Evolutionary conservation across 257 asterid genomes (phyloP), one percentile per base, ranked within the genome.

Genomic region (Nicotiana noctiflora): DNA sequence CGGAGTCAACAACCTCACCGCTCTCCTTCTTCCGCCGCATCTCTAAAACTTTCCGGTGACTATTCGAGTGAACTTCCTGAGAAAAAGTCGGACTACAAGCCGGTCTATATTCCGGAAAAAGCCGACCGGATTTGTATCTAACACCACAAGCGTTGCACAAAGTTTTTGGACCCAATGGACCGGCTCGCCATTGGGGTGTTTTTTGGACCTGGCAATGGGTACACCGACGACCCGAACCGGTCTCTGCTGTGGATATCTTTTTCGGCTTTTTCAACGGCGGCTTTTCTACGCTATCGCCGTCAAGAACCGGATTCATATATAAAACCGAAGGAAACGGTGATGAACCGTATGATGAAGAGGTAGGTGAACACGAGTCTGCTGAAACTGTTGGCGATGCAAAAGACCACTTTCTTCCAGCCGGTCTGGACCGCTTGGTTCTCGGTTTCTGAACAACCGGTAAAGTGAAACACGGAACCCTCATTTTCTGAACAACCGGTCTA

Each of bases 131-230:
- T 70, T 93, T 93, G 92, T 80, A 93, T 89, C 97, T 91, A 84
- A 93, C 97, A 0, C 97, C 97, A 70, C 97, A 91, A 17, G 97
- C 97, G 65, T 93, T 93, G 82, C 97, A 93, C 76, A 93, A 46
- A 0, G 97, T 90, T 72, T 93, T 93, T 6, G 97, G 95, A 11
- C 97, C 97, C 19, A 89, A 18, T 52, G 97, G 97, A 18, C 97
- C 97, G 84, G 95, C 84, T 81, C 97, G 87, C 97, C 97, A 93
- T 86, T 93, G 97, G 3, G 97, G 97, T 18, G 97, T 93, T 82
- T 91, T 91, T 49, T 90, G 92, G 19, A 93, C 97, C 80, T 88
- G 91, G 12, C 97, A 93, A 64, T 93, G 97, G 21, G 84, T 93
- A 21, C 97, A 93, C 77, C 92, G 81, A 2, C 97, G 95, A 1